Evolutionary conservation across 2,329 filamentous ascomycete species (phyloP).

Genomic region (Exophiala phaeomuriformis): DNA sequence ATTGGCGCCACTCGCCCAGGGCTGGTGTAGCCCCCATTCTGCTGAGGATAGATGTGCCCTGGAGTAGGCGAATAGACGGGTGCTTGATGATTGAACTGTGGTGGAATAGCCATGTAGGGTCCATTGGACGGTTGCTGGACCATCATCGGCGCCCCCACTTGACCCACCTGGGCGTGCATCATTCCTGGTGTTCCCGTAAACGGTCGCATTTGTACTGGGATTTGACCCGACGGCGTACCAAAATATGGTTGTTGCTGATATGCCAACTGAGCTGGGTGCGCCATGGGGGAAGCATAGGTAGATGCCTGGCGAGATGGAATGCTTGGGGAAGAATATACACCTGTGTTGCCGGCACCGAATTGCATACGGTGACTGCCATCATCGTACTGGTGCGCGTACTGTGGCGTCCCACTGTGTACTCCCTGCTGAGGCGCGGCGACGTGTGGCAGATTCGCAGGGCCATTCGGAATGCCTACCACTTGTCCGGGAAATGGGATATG

Average conservation of each 20-base stretch:
- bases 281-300: constrained; percentile 61
- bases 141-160: constrained; percentile 77
- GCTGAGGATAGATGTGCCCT: constrained; percentile 59
- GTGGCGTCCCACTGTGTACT: constrained; percentile 68
- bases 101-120: constrained; percentile 64
- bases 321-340: constrained; percentile 74
- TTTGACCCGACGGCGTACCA: constrained; percentile 55
- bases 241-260: constrained; percentile 66
- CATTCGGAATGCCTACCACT: constrained; percentile 73
- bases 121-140: constrained; percentile 63
- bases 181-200: constrained; percentile 67
- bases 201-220: constrained; percentile 61
- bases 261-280: constrained; percentile 60
- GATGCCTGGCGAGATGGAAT: constrained; percentile 59
- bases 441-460: constrained; percentile 58
- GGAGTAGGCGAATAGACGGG: constrained; percentile 73
- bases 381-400: constrained; percentile 67
- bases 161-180: constrained; percentile 60
- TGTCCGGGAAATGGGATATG: constrained; percentile 76
- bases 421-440: constrained; percentile 68
- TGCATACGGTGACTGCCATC: constrained; percentile 76
- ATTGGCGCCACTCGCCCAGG: constrained; percentile 77
- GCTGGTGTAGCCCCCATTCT: constrained; percentile 67
- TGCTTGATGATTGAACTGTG: constrained; percentile 65
- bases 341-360: constrained; percentile 72